phyloP scores from a whole-genome alignment of 257 asterid genomes.

The Petunia secreta region DNA sequence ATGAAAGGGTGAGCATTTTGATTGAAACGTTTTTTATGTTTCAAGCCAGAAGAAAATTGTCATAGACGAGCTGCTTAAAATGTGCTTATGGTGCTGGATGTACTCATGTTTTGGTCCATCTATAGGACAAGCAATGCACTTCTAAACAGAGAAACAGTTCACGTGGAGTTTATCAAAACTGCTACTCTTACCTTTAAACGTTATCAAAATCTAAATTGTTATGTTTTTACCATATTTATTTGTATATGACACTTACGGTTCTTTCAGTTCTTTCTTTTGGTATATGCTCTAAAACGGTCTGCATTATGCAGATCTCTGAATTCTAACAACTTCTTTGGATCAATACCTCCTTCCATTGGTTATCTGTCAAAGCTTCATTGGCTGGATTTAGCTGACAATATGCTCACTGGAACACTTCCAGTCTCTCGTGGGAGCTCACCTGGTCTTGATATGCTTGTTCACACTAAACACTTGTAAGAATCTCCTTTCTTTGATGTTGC shows the following conservation, averaged over 20 bases:
- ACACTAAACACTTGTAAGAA: conserved; percentile 76
- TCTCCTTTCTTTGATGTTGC: background rate
- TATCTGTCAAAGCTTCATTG: conserved; percentile 53
- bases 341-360: conserved; percentile 77
- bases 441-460: conserved; percentile 88
- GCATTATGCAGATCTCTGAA: conserved; percentile 65
- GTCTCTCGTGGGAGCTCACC: conserved; percentile 66
- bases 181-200: background rate
- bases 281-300: background rate
- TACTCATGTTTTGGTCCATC: background rate
- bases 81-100: too few species aligned
- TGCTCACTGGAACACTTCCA: conserved; percentile 73
- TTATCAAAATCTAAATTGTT: background rate
- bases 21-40: too few species aligned
- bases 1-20: background rate
- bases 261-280: background rate
- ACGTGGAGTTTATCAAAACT: background rate
- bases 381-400: conserved; percentile 92
- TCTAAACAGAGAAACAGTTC: background rate
- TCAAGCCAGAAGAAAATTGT: too few species aligned
- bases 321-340: conserved; percentile 65
- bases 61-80: too few species aligned
- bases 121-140: background rate
- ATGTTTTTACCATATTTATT: background rate
- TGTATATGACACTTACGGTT: background rate